Evolutionary conservation across 805 yeast species (phyloP).

Genomic region (Grigorovia yakushimaensis): DNA sequence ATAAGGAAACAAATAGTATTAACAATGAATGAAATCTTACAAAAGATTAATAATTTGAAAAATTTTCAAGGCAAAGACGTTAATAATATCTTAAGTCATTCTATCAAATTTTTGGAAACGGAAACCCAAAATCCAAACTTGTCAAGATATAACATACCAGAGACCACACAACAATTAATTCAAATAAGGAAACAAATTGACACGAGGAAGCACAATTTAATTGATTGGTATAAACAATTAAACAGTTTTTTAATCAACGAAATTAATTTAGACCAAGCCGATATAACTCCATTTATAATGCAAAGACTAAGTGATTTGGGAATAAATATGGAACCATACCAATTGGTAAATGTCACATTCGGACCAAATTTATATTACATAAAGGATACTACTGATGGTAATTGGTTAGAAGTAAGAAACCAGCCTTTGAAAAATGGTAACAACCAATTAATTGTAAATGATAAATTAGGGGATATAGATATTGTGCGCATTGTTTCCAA

Average conservation of each 20-base stretch:
- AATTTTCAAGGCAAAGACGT: constrained; percentile 27
- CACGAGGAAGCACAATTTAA: neutral
- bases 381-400: constrained; percentile 3
- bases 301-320: neutral
- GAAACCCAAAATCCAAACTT: constrained; percentile 1
- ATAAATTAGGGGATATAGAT: neutral
- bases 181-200: neutral
- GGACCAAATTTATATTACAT: constrained; percentile 23
- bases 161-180: neutral
- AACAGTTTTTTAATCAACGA: neutral
- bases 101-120: constrained; percentile 18
- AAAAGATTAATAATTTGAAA: constrained; percentile 19
- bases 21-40: constrained; percentile 11
- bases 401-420: neutral
- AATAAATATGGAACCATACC: constrained; percentile 11
- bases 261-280: neutral
- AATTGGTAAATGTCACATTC: constrained; percentile 17
- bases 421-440: neutral
- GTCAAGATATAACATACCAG: neutral
- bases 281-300: neutral
- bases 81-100: constrained; percentile 19
- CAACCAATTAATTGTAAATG: neutral
- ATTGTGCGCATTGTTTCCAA: neutral
- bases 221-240: neutral
- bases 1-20: constrained; percentile 16